A percentile compares a stretch with the other conserved stretches of the same genome.
Conservation (phyloP, 2,329 filamentous ascomycete genomes). For the Akanthomyces lecanii region DNA sequence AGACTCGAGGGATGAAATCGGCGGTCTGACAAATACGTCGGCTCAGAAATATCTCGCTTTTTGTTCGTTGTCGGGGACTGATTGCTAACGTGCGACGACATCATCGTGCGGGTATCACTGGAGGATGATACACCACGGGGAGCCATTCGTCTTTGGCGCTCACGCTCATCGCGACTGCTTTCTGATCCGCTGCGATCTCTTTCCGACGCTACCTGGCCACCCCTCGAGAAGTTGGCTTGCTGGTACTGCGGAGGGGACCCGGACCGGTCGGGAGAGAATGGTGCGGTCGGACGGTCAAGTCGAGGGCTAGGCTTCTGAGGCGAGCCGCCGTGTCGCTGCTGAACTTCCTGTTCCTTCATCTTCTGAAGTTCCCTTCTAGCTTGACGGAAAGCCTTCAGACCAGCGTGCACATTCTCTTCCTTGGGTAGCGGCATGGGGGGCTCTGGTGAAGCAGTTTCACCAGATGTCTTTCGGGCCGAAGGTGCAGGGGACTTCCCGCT, state of each 20-base stretch:
- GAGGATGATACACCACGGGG: conserved; percentile 1
- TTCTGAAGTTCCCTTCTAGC: conserved; percentile 54
- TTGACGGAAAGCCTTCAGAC: conserved; percentile 54
- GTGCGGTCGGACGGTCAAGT: conserved; percentile 24
- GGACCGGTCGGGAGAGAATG: conserved; percentile 42
- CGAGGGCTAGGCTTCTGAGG: conserved; percentile 16
- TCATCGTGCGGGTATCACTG: conserved; percentile 31
- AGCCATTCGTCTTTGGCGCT: conserved; percentile 27
- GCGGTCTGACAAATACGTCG: conserved; percentile 36
- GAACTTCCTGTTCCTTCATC: conserved; percentile 49
- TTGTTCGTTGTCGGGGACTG: conserved; percentile 33
- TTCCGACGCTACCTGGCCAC: conserved; percentile 35
- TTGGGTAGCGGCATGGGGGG: conserved; percentile 26
- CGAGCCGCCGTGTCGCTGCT: conserved; percentile 38
- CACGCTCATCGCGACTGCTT: conserved; percentile 43
- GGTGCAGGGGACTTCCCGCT: conserved; percentile 43
- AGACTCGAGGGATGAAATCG: conserved; percentile 36
- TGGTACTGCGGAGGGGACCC: conserved; percentile 43
- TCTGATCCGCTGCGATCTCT: conserved; percentile 54
- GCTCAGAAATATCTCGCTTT: conserved; percentile 48
- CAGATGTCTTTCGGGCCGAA: conserved; percentile 34
- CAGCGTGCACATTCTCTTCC: conserved; percentile 44
- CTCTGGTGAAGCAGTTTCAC: conserved; percentile 15
- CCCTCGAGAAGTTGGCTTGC: conserved; percentile 32
- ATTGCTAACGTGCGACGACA: conserved; percentile 25